These are phyloP conservation scores for Furcasterigmium sp. DNA, from an alignment of 2,329 filamentous ascomycete genomes.

Conservation along the genomic window DNA sequence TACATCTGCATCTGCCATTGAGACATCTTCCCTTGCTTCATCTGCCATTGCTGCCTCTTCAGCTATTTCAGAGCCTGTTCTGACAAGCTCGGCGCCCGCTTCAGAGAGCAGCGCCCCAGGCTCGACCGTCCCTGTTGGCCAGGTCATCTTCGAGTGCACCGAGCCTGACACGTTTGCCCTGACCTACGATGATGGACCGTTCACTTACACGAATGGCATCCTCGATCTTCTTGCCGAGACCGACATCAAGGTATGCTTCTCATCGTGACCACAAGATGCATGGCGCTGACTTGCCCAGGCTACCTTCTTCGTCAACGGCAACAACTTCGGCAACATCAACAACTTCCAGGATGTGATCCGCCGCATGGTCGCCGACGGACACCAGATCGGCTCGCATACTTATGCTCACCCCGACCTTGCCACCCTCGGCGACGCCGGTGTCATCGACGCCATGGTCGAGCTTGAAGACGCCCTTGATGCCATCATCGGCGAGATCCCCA, in stretches of 20 bases:
- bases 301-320: conserved; percentile 21
- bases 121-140: background rate
- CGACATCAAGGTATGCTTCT: conserved; percentile 14
- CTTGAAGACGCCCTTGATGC: conserved; percentile 39
- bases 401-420: conserved; percentile 40
- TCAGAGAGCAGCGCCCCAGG: background rate
- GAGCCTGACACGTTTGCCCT: conserved; percentile 30
- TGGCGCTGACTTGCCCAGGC: conserved; percentile 11
- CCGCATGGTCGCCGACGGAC: conserved; percentile 5
- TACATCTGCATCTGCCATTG: no score
- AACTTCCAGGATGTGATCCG: background rate
- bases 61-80: no score
- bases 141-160: conserved; percentile 17
- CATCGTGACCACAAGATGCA: no score
- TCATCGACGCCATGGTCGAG: conserved; percentile 30
- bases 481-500: conserved; percentile 48
- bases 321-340: conserved; percentile 23
- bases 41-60: no score
- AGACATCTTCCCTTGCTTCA: no score
- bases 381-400: conserved; percentile 4
- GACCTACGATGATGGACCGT: conserved; percentile 42
- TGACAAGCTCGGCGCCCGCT: no score
- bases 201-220: conserved; percentile 30
- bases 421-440: conserved; percentile 22
- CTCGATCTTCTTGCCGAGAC: conserved; percentile 28